Evolutionary conservation across 2,329 filamentous ascomycete genomes (phyloP), one percentile per base, ranked within the genome.

Genomic region (Colletotrichum lupini): DNA sequence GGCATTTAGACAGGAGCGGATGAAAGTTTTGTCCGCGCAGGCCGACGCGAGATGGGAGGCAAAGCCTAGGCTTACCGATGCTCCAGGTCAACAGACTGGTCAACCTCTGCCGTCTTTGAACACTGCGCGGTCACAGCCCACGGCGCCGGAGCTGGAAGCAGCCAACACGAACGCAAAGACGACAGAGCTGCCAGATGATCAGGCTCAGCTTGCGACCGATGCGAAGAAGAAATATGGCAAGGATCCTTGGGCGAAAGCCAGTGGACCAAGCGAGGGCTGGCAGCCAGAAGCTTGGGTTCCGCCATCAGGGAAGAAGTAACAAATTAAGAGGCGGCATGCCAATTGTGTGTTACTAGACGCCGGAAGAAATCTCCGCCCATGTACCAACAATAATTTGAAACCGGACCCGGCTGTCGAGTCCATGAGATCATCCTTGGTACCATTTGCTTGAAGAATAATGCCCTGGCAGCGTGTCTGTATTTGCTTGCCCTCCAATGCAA

Each of bases 21-120:
- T 92, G 76, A 88, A 87, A 79, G 74, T 85, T 6, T 84, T 92
- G 19, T 91, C 90, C 14, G 89, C 89, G 19, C 82, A 89, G 79
- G 91, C 91, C 2, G 91, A 93, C 77, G 89, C 88, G 32, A 84
- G 90, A 49, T 93, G 91, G 91, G 88, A 86, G 35, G 88, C 89
- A 6, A 91, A 91, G 80, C 85, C 86, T 2, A 85, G 86, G 72
- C 78, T 88, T 32, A 80, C 86, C 76, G 86, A 87, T 70, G 79
- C 80, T 28, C 83, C 83, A 0, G 80, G 78, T 3, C 75, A 76
- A 19, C 71, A 75, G 30, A 74, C 62, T 67, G 71, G 78, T 1
- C 81, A 82, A 65, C 76, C 79, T 1, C 68, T 79, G 52, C 80
- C 81, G 32, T 72, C 78, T 3, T 66, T 81, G 42, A 78, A 79